Percentiles rank a stretch among this genome's conserved stretches.
Conservation (phyloP, 2,329 filamentous ascomycete genomes). For the Hypoxylon sp. region DNA sequence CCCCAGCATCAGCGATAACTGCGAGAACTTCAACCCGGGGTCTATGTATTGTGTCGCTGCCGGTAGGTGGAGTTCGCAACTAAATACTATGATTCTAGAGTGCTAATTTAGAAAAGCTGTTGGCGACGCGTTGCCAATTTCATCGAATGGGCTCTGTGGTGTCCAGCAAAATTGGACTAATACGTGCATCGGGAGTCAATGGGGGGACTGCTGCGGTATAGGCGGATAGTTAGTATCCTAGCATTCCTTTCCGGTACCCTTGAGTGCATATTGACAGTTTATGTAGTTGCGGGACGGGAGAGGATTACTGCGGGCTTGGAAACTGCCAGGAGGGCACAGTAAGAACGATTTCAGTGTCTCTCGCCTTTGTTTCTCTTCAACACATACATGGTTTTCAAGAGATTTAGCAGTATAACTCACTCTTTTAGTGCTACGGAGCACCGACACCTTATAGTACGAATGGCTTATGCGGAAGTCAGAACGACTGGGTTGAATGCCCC, state of each 20-base stretch:
- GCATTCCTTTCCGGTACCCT: neutral
- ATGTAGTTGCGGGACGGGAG: constrained; percentile 16
- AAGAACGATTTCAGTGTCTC: neutral
- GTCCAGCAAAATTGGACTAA: constrained; percentile 20
- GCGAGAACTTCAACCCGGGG: constrained; percentile 8
- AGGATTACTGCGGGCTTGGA: constrained; percentile 16
- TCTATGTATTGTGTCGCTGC: constrained; percentile 1
- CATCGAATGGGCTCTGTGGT: constrained; percentile 7
- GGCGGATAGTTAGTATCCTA: constrained; percentile 6
- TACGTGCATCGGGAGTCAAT: constrained; percentile 21
- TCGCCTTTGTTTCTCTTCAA: no score
- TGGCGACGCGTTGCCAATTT: neutral
- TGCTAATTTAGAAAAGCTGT: neutral
- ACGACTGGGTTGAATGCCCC: constrained; percentile 11
- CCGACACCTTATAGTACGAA: constrained; percentile 14
- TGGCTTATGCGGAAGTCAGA: constrained; percentile 14
- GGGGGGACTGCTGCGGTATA: constrained; percentile 15
- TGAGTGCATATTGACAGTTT: neutral
- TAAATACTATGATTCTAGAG: neutral
- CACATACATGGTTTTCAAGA: neutral
- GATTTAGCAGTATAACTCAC: neutral
- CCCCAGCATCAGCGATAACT: constrained; percentile 5
- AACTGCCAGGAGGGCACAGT: constrained; percentile 19
- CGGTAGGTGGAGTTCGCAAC: neutral
- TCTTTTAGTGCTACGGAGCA: constrained; percentile 1